These are phyloP conservation scores for Mortierella sp. DNA, from an alignment of 371 early-diverging fungal species.

Conservation along the genomic window DNA sequence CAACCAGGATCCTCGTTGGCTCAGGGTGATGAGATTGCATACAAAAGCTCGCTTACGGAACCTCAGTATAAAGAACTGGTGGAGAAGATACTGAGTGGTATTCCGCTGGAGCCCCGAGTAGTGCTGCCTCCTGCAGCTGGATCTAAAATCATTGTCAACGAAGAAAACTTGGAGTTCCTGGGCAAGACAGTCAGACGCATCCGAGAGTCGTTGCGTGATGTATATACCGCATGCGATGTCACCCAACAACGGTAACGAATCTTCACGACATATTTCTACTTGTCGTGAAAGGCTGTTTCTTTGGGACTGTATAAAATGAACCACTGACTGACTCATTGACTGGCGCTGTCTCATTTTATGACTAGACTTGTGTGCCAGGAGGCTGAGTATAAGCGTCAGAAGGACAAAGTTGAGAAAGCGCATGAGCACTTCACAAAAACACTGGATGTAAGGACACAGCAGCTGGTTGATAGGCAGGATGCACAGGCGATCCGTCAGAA, in stretches of 20 bases:
- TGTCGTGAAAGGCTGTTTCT: no score
- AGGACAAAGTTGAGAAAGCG: constrained; percentile 20
- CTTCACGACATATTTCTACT: no score
- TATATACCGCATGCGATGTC: constrained; percentile 42
- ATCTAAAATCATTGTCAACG: constrained; percentile 37
- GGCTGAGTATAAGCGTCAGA: constrained; percentile 34
- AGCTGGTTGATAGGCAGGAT: constrained; percentile 30
- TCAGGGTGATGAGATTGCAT: constrained; percentile 1
- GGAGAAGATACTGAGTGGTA: constrained; percentile 26
- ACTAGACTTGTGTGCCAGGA: constrained; percentile 32
- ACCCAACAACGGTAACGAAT: constrained; percentile 47
- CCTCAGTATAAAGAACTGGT: constrained; percentile 31
- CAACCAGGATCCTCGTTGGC: not conserved
- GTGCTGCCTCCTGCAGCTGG: constrained; percentile 42
- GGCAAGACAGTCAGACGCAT: constrained; percentile 40
- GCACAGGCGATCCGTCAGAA: constrained; percentile 20
- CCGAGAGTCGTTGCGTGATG: constrained; percentile 45
- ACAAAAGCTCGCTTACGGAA: constrained; percentile 20
- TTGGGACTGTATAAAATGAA: no score
- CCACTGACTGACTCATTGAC: no score
- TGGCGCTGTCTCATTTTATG: no score
- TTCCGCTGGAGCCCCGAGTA: constrained; percentile 42
- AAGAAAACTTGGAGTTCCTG: constrained; percentile 46
- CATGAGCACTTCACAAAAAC: constrained; percentile 5
- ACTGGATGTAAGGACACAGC: constrained; percentile 16